A percentile compares a stretch with the other conserved stretches of the same genome.
These are phyloP conservation scores for Durio zibethinus DNA, from an alignment of 345 rosid genomes.

Conservation along the genomic window DNA sequence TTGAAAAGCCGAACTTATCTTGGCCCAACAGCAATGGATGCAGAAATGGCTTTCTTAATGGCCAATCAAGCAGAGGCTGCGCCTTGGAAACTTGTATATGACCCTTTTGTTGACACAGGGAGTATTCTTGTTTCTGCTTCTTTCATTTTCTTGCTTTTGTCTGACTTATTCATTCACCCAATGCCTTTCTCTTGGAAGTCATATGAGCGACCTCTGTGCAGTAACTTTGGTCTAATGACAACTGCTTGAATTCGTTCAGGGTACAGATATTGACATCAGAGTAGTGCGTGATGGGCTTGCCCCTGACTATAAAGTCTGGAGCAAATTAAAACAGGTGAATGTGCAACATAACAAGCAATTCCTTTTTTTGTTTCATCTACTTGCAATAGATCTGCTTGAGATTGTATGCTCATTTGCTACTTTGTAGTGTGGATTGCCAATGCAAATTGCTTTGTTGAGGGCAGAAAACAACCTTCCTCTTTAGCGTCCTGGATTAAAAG, in stretches of 20 bases:
- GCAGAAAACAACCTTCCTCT: slow-evolving; percentile 97
- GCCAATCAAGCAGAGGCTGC: slow-evolving; percentile 86
- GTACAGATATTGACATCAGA: slow-evolving; percentile 95
- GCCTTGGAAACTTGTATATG: slow-evolving; percentile 81
- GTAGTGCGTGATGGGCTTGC: slow-evolving; percentile 98
- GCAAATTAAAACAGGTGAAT: slow-evolving; percentile 94
- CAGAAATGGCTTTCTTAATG: slow-evolving; percentile 98
- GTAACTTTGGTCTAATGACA: slow-evolving; percentile 10
- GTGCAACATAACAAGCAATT: background rate
- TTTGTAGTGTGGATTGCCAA: slow-evolving; percentile 84
- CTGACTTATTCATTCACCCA: background rate
- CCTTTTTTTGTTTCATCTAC: background rate
- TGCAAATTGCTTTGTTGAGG: slow-evolving; percentile 75
- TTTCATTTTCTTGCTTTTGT: background rate
- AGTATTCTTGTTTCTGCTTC: slow-evolving; percentile 86
- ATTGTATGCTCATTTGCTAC: slow-evolving; percentile 12
- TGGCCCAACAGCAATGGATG: slow-evolving; percentile 98
- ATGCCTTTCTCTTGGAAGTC: background rate
- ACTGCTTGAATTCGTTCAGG: slow-evolving; percentile 44
- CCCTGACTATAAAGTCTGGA: slow-evolving; percentile 95
- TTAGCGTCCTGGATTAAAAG: slow-evolving; percentile 82
- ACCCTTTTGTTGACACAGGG: slow-evolving; percentile 97
- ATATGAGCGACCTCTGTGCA: background rate
- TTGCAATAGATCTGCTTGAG: slow-evolving; percentile 2
- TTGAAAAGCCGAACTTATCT: slow-evolving; percentile 79